Conservation (phyloP, 2,329 filamentous ascomycete species). For the Pyrenophora seminiperda region DNA sequence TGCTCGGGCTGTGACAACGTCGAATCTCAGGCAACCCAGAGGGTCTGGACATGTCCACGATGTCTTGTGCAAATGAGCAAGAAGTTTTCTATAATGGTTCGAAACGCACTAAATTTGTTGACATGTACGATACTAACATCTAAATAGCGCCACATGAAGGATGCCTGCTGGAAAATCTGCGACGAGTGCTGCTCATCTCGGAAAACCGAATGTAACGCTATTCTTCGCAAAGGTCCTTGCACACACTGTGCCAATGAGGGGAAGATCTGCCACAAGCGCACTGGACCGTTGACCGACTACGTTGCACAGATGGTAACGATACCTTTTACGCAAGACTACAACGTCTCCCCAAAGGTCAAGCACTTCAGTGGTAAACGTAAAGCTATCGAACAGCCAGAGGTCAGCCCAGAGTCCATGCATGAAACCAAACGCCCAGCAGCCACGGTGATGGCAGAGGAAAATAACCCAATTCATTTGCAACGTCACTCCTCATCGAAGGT, state of each 20-base stretch:
- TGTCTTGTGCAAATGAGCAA: slow-evolving; percentile 7
- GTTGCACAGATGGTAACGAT: neutral
- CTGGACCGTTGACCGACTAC: neutral
- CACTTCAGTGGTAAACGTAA: slow-evolving; percentile 10
- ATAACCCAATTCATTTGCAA: no score
- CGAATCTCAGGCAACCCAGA: neutral
- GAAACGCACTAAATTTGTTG: neutral
- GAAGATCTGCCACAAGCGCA: slow-evolving; percentile 15
- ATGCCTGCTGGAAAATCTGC: slow-evolving; percentile 21
- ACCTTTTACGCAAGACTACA: neutral
- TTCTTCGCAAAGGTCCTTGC: slow-evolving; percentile 5
- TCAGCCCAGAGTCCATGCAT: slow-evolving; percentile 10
- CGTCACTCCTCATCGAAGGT: no score
- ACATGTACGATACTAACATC: slow-evolving; percentile 1
- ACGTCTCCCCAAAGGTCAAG: slow-evolving; percentile 1
- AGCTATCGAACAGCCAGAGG: slow-evolving; percentile 6
- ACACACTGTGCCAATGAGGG: slow-evolving; percentile 9
- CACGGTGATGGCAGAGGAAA: neutral
- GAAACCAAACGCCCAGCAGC: neutral
- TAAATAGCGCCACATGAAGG: slow-evolving; percentile 6
- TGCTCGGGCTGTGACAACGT: slow-evolving; percentile 10
- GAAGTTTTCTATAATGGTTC: slow-evolving; percentile 6
- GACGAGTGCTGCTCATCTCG: slow-evolving; percentile 19
- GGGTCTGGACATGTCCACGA: slow-evolving; percentile 13
- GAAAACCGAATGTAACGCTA: slow-evolving; percentile 11